Evolutionary conservation across 805 yeast genomes (phyloP), one percentile per base, ranked within the genome.

Genomic region (Starmerella gropengiesseri): DNA sequence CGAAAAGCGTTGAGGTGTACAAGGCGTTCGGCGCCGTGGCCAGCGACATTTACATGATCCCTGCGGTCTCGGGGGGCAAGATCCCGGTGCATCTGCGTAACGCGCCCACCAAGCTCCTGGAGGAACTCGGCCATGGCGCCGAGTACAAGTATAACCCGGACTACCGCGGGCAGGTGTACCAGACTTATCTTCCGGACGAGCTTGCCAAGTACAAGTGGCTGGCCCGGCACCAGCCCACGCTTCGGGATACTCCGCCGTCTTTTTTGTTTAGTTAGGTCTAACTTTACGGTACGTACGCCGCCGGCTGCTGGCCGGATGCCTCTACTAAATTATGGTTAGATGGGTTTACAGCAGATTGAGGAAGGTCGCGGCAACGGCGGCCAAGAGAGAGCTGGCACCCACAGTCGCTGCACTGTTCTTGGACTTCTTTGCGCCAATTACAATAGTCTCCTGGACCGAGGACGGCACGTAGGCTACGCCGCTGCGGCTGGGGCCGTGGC

Each of bases 71-170:
- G 14, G 70, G 75, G 30, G 74, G 83, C 4, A 73, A 78, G 2
- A 76, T 81, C 1, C 71, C 71, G 1, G 40, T 67, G 21, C 97
- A 91, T 61, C 66, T 91, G 28, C 71, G 97, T 50, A 93, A 91
- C 59, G 97, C 98, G 0, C 98, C 99, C 2, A 93, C 98, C 0
- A 70, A 68, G 53, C 67, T 91, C 37, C 91, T 91, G 98, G 71
- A 76, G 44, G 94, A 85, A 40, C 55, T 86, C 46, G 97, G 94
- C 0, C 89, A 87, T 58, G 80, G 82, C 14, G 73, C 78, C 41
- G 78, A 77, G 13, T 91, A 91, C 63, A 84, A 85, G 60, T 93
- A 91, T 60, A 86, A 86, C 53, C 98, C 98, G 0, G 70, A 75
- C 50, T 93, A 59, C 59, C 74, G 77, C 43, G 97, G 97, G 0